phyloP scores from a whole-genome alignment of 106 monocot genomes.

The Acorus gramineus region DNA sequence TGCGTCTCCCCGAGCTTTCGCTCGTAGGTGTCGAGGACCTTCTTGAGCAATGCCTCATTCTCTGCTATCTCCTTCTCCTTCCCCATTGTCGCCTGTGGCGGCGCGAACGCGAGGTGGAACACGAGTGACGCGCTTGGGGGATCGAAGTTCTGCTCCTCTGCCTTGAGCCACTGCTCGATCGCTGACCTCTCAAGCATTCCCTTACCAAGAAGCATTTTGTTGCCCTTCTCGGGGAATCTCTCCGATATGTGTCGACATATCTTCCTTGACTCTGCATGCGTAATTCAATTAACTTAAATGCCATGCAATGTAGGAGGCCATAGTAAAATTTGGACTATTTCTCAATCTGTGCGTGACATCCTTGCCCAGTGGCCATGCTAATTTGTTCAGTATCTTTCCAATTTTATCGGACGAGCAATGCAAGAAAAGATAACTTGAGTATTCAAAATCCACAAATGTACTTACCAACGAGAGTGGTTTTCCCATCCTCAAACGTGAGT shows the following conservation, averaged over 20 bases:
- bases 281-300: background rate
- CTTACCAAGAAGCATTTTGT: constrained; percentile 16
- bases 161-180: constrained; percentile 33
- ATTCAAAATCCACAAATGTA: background rate
- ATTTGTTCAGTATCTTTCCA: too few species aligned
- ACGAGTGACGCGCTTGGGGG: constrained; percentile 17
- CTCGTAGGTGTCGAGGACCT: constrained; percentile 9
- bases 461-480: constrained; percentile 26
- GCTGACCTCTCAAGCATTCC: constrained; percentile 24
- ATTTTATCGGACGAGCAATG: too few species aligned
- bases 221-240: constrained; percentile 14
- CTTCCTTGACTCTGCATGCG: constrained; percentile 29
- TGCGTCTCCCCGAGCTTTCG: constrained; percentile 1
- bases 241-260: constrained; percentile 31
- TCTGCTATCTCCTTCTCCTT: constrained; percentile 3
- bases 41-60: constrained; percentile 7
- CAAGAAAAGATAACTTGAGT: background rate
- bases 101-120: constrained; percentile 17
- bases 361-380: too few species aligned
- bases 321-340: background rate
- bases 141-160: constrained; percentile 25
- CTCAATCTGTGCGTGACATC: too few species aligned
- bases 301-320: background rate
- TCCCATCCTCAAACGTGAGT: constrained; percentile 34
- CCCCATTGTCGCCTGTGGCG: background rate